Conservation (phyloP, 2,329 filamentous ascomycete genomes). For the Scedosporium boydii region DNA sequence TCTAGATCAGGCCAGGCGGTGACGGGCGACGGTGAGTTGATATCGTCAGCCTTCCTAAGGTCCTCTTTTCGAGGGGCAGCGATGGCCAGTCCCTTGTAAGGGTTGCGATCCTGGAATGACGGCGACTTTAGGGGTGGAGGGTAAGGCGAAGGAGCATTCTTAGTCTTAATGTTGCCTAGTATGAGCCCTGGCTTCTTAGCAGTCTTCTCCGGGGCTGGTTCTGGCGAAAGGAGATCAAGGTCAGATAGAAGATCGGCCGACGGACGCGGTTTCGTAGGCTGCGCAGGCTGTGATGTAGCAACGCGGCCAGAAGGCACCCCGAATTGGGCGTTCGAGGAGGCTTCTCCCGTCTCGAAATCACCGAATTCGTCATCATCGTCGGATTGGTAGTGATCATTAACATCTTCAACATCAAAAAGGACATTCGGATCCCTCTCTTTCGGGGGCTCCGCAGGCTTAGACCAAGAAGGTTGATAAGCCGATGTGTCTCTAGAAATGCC, state of each 20-base stretch:
- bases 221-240: conserved; percentile 17
- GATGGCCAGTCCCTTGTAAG: conserved; percentile 38
- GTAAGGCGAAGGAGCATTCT: conserved; percentile 22
- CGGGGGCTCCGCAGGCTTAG: background rate
- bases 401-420: conserved; percentile 56
- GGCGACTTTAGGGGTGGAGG: conserved; percentile 40
- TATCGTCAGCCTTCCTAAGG: conserved; percentile 22
- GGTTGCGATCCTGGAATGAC: conserved; percentile 43
- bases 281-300: conserved; percentile 7
- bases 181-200: conserved; percentile 19
- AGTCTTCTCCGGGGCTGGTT: background rate
- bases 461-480: conserved; percentile 1
- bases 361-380: conserved; percentile 37
- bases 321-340: background rate
- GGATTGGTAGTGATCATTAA: conserved; percentile 21
- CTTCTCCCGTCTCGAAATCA: conserved; percentile 40
- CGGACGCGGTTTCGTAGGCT: conserved; percentile 11
- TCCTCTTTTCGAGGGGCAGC: conserved; percentile 29
- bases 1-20: conserved; percentile 35
- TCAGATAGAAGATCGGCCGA: conserved; percentile 31
- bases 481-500: conserved; percentile 8
- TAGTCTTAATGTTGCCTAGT: conserved; percentile 22
- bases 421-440: conserved; percentile 38
- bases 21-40: conserved; percentile 27
- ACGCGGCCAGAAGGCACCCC: conserved; percentile 14